Evolutionary conservation across 140 eudicot species (phyloP).

Genomic region (Erigeron philadelphicus): DNA sequence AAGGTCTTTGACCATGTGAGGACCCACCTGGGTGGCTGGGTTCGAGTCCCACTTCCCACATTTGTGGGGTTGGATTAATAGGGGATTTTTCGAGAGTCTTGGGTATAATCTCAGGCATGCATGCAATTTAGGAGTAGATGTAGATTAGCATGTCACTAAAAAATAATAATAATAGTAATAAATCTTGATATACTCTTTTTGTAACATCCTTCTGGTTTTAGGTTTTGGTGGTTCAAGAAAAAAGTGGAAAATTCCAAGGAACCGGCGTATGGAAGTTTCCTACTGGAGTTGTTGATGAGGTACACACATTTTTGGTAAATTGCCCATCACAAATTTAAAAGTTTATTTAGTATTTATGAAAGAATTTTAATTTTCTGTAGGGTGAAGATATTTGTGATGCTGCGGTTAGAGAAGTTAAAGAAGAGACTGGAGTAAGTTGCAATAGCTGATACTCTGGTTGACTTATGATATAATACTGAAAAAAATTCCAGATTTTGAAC

Average conservation of each 20-base stretch:
- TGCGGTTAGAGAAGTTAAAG: slow-evolving; percentile 91
- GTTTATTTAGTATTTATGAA: neutral
- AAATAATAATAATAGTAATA: no score
- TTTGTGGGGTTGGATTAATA: neutral
- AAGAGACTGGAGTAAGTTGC: slow-evolving; percentile 89
- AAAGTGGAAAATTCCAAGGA: slow-evolving; percentile 67
- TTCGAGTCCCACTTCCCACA: no score
- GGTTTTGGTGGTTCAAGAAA: slow-evolving; percentile 91
- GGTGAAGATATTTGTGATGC: slow-evolving; percentile 88
- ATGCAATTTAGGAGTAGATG: no score
- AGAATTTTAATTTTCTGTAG: slow-evolving; percentile 25
- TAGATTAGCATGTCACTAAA: no score
- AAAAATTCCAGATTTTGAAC: slow-evolving; percentile 4
- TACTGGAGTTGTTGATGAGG: slow-evolving; percentile 92
- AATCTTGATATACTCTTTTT: slow-evolving; percentile 3
- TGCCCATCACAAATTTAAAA: neutral
- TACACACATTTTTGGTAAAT: slow-evolving; percentile 29
- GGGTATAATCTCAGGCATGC: neutral
- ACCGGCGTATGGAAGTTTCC: slow-evolving; percentile 90
- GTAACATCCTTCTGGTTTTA: slow-evolving; percentile 21
- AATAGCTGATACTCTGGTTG: slow-evolving; percentile 4
- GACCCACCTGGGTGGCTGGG: no score
- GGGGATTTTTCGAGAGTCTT: neutral
- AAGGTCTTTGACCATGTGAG: neutral
- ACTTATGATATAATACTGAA: neutral